Base-by-base conservation (phyloP, 2,329 filamentous ascomycete genomes). In the Calonectria ilicicola region DNA sequence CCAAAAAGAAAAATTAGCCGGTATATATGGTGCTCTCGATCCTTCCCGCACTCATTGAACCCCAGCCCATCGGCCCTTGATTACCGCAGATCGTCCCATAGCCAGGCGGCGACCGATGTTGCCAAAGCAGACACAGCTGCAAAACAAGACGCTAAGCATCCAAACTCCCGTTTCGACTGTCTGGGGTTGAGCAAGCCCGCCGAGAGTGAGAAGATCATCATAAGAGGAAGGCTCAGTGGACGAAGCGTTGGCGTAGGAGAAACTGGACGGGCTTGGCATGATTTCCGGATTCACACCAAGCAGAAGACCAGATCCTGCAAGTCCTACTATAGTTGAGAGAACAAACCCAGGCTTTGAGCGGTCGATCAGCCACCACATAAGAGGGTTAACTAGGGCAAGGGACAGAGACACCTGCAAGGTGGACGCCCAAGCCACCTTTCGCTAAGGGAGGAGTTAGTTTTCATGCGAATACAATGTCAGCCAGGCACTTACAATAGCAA, bases 341-440 rank as follows among this genome's bases (percentile, higher is more conserved):
- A 97, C 86, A 77, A 98, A 93, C 5, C 97, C 97, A 0, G 95
- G 90, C 77, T 92, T 92, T 58, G 95, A 97, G 64, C 96, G 94
- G 84, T 99, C 97, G 80, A 99, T 94, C 27, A 98, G 88, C 84
- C 98, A 99, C 97, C 97, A 99, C 21, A 99, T 87, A 12, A 97
- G 93, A 1, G 97, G 96, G 82, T 98, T 98, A 23, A 94, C 95
- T 72, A 98, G 91, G 26, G 95, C 94, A 62, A 99, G 91, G 1
- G 96, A 97, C 29, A 97, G 84, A 1, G 96, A 97, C 23, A 97
- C 92, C 84, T 99, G 97, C n/a, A 98, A 91, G 1, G 95, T 97
- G 10, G 96, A 98, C 79, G 96, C 91, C 97, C 97, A 99, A 1
- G 95, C 94, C 12, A 98, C 90, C 83, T 94, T 95, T 76, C 97